Percentiles rank a stretch among this genome's conserved stretches.
These are phyloP conservation scores for Schwanniomyces sp. DNA, from an alignment of 805 yeast genomes.

Conservation along the genomic window DNA sequence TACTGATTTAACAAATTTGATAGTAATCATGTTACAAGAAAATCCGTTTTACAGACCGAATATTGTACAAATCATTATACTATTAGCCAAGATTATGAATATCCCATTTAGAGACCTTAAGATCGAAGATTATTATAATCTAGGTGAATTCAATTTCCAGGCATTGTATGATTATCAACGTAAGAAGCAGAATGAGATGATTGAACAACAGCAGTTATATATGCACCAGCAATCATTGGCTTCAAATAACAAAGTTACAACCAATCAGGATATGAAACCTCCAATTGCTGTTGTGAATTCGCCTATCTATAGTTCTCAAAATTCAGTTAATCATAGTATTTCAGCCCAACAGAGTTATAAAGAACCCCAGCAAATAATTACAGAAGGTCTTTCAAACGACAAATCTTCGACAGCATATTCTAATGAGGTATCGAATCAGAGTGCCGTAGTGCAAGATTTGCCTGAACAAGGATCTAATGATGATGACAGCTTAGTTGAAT, in stretches of 20 bases:
- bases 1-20: conserved; percentile 68
- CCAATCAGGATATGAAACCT: conserved; percentile 3
- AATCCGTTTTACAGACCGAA: conserved; percentile 84
- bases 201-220: conserved; percentile 38
- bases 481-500: conserved; percentile 27
- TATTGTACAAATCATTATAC: conserved; percentile 75
- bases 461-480: conserved; percentile 4
- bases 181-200: conserved; percentile 31
- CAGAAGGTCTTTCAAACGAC: background rate
- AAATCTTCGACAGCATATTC: background rate
- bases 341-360: conserved; percentile 9
- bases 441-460: background rate
- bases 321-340: background rate
- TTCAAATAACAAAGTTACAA: conserved; percentile 5
- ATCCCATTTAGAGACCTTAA: conserved; percentile 27
- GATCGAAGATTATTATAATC: conserved; percentile 45
- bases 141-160: conserved; percentile 58
- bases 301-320: conserved; percentile 18
- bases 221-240: conserved; percentile 34
- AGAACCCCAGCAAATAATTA: background rate
- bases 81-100: conserved; percentile 52
- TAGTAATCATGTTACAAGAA: conserved; percentile 77
- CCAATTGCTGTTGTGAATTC: conserved; percentile 1
- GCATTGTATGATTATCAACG: conserved; percentile 53
- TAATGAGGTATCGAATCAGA: background rate